Conservation (phyloP, 106 monocot species). For the Apostasia ramifera region DNA sequence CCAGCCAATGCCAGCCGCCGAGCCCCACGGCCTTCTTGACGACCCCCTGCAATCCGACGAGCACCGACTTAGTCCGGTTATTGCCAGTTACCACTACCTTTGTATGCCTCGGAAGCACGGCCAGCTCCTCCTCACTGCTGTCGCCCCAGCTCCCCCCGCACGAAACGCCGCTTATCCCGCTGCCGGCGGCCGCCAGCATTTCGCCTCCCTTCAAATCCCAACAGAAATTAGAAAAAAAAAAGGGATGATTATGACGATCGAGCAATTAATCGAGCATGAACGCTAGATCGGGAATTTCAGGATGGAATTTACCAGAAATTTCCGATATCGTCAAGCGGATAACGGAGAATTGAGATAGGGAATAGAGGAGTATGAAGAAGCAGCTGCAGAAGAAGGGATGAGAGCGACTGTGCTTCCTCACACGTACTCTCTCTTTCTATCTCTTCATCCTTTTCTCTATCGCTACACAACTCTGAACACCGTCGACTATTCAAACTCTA, state of each 20-base stretch:
- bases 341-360: conserved; percentile 4
- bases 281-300: conserved; percentile 20
- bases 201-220: not conserved
- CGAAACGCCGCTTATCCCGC: conserved; percentile 3
- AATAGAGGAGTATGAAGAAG: not conserved
- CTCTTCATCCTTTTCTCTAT: conserved; percentile 13
- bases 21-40: conserved; percentile 75
- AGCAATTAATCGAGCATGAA: not conserved
- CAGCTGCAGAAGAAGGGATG: not conserved
- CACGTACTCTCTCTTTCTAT: not conserved
- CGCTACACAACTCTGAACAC: conserved; percentile 37
- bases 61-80: conserved; percentile 66
- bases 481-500: conserved; percentile 25
- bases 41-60: conserved; percentile 58
- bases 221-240: not conserved
- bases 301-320: not conserved
- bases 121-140: conserved; percentile 59
- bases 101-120: conserved; percentile 60
- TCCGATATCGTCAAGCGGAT: not conserved
- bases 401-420: conserved; percentile 15
- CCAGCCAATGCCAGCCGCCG: conserved; percentile 76
- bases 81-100: conserved; percentile 71
- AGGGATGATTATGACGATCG: not conserved
- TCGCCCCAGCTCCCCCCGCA: conserved; percentile 19
- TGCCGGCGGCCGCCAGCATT: conserved; percentile 10